Percentiles rank a stretch among this genome's conserved stretches.
These are phyloP conservation scores for Massariosphaeria phaeospora DNA, from an alignment of 495 filamentous ascomycete species.

Conservation along the genomic window DNA sequence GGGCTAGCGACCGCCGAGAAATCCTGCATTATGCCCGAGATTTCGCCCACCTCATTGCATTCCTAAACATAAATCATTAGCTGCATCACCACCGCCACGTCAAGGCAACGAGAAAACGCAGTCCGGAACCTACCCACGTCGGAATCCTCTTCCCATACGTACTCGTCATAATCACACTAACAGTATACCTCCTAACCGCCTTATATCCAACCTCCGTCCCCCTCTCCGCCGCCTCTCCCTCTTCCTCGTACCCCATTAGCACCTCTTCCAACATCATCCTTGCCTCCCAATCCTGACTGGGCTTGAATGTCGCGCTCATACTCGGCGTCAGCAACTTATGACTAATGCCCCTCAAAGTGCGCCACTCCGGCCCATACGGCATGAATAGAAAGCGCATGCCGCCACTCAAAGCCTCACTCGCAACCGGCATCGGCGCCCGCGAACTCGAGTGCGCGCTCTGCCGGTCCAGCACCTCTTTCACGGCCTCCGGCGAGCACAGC, in stretches of 20 bases:
- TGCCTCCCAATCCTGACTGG: constrained; percentile 27
- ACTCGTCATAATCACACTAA: constrained; percentile 33
- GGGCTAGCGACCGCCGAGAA: constrained; percentile 23
- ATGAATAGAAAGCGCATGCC: constrained; percentile 31
- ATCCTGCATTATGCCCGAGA: constrained; percentile 30
- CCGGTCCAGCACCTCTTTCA: constrained; percentile 28
- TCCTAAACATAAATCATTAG: constrained; percentile 11
- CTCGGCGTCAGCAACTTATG: constrained; percentile 26
- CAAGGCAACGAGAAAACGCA: background rate
- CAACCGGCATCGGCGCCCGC: constrained; percentile 21
- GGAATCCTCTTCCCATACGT: constrained; percentile 33
- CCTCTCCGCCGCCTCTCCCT: background rate
- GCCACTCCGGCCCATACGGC: constrained; percentile 22
- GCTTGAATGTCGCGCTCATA: constrained; percentile 21
- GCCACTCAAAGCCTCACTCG: constrained; percentile 20
- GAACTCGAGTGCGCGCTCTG: constrained; percentile 17
- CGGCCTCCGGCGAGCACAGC: constrained; percentile 24
- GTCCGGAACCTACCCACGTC: constrained; percentile 24
- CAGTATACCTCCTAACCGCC: constrained; percentile 29
- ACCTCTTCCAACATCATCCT: constrained; percentile 28
- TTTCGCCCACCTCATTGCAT: constrained; percentile 25
- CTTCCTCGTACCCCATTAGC: constrained; percentile 10
- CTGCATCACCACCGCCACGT: background rate
- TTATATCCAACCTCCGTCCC: constrained; percentile 18
- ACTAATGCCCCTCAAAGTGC: constrained; percentile 23